Base-by-base conservation (phyloP, 176 grass and related monocot genomes). In the Triticum timopheevii region DNA sequence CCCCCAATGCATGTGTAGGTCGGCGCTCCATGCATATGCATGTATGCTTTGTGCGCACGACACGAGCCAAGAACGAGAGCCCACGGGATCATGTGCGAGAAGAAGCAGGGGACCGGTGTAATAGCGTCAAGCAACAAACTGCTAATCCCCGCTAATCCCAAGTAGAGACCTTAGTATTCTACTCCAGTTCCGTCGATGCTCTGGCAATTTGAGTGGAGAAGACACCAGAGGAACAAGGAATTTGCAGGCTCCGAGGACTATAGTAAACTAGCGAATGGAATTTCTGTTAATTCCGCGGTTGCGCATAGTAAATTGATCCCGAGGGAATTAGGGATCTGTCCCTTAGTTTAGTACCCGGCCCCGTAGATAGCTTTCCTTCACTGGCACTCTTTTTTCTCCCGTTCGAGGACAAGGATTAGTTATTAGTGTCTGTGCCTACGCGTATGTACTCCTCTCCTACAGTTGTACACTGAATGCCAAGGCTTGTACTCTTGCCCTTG, bases 391-490 rank as follows among this genome's bases (percentile, higher is more conserved):
- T 80, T 7, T 83, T 63, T 19, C 68, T 44, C 4, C 23, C 54
- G 52, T 44, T 75, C 74, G 27, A 87, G 67, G 59, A 74, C 39
- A 74, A 42, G 8, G 23, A 71, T 73, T 85, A 85, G 13, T 78
- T 35, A 20, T 22, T 56, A 1, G 47, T 38, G 42, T 65, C n/a
- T 83, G 19, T 8, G 38, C 42, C 5, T 25, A 31, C 23, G 64
- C 27, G 63, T 65, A 24, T 22, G 67, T 54, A 54, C 50, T 54
- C 50, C 50, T 54, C 16, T 17, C 16, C 50, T 38, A 69, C 69
- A 71, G 36, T 42, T 44, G 38, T 73, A 73, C 85, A 91, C 89
- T 87, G 89, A 91, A 84, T 80, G 80, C 73, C 73, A 87, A 47
- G 59, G 20, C 25, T 83, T 83, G 74, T 87, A 61, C 23, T 47